These are phyloP conservation scores for Trametes sp. DNA, from an alignment of 1,284 basidiomycete species.

Conservation along the genomic window DNA sequence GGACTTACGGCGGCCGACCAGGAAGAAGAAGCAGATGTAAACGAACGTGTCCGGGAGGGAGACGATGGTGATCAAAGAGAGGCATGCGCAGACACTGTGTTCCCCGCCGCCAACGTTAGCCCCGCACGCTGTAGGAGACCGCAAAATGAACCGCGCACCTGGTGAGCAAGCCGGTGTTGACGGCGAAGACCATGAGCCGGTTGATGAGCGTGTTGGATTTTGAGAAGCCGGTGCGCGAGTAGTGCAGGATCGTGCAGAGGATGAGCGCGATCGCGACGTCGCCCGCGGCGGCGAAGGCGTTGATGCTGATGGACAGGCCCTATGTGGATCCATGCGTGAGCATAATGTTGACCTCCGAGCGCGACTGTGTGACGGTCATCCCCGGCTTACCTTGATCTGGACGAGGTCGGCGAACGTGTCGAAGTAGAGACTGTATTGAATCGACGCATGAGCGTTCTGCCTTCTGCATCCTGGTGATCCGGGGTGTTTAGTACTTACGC, in stretches of 20 bases:
- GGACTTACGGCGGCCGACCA: conserved; percentile 55
- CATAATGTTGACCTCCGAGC: too few species aligned
- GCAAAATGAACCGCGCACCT: conserved; percentile 33
- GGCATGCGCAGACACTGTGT: conserved; percentile 56
- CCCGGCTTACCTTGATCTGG: conserved; percentile 49
- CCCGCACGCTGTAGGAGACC: neutral
- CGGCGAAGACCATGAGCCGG: conserved; percentile 60
- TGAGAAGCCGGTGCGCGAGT: conserved; percentile 60
- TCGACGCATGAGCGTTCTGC: neutral
- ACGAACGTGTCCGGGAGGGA: conserved; percentile 56
- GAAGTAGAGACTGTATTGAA: conserved; percentile 21
- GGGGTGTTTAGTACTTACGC: conserved; percentile 26
- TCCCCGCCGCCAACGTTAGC: neutral
- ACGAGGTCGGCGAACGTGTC: conserved; percentile 53
- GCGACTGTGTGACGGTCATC: neutral
- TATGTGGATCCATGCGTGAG: too few species aligned
- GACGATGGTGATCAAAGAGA: conserved; percentile 59
- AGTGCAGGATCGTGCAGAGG: conserved; percentile 57
- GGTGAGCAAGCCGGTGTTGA: conserved; percentile 63
- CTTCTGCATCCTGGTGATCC: too few species aligned
- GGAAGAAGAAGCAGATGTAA: conserved; percentile 66
- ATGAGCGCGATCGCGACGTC: conserved; percentile 60
- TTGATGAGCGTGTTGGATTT: conserved; percentile 66
- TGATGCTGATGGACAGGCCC: conserved; percentile 63
- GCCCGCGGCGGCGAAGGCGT: conserved; percentile 56